phyloP scores from a whole-genome alignment of 1,284 basidiomycete genomes.

The Lignosus rhinocerotis region DNA sequence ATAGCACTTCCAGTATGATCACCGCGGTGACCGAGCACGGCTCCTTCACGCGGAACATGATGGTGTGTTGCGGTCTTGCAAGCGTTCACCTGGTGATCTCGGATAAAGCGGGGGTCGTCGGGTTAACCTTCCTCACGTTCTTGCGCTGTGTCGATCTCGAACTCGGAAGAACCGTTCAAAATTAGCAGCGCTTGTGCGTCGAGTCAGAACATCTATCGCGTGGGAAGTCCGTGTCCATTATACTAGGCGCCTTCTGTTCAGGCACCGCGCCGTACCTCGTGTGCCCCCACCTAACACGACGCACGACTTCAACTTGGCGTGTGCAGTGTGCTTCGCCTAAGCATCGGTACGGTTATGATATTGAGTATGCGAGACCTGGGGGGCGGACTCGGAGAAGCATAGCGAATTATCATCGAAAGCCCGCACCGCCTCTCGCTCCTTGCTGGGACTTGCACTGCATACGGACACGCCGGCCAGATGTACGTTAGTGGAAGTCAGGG shows the following conservation, averaged over 20 bases:
- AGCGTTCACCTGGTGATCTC: slow-evolving; percentile 4
- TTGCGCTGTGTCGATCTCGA: slow-evolving; percentile 2
- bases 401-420: not conserved
- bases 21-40: not conserved
- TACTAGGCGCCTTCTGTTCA: too few relatives aligned
- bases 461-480: slow-evolving; percentile 4
- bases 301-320: too few relatives aligned
- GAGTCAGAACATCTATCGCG: not conserved
- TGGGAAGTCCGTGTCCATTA: not conserved
- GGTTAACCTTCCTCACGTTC: not conserved
- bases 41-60: not conserved
- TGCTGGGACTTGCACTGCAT: slow-evolving; percentile 1
- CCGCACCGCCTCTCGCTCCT: slow-evolving; percentile 1
- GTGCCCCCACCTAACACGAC: too few relatives aligned
- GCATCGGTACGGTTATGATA: too few relatives aligned
- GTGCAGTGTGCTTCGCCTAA: too few relatives aligned
- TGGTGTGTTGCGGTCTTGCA: not conserved
- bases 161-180: not conserved
- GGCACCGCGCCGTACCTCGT: too few relatives aligned
- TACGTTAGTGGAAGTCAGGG: not conserved
- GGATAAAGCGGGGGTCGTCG: not conserved
- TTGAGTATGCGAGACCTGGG: not conserved
- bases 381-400: not conserved
- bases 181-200: not conserved
- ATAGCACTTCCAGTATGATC: not conserved